A percentile compares a stretch with the other conserved stretches of the same genome.
These are phyloP conservation scores for Exserohilum turcica DNA, from an alignment of 2,329 filamentous ascomycete genomes.

Conservation along the genomic window DNA sequence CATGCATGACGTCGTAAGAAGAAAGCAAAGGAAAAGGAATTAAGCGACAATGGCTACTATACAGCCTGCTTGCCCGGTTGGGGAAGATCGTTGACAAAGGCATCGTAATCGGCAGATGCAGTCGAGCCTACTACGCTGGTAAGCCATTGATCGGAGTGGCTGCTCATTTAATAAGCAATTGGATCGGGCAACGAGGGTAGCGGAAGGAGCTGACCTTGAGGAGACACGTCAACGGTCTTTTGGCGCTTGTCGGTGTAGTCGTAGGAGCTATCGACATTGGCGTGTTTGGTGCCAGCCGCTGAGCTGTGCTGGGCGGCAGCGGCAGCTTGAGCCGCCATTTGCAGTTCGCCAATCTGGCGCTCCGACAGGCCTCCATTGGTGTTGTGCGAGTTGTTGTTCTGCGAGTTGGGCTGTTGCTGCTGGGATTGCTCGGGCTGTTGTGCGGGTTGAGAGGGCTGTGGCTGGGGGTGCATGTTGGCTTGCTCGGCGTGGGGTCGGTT, in stretches of 20 bases:
- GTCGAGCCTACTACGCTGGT: constrained; percentile 26
- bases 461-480: constrained; percentile 28
- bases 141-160: constrained; percentile 34
- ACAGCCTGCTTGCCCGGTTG: constrained; percentile 20
- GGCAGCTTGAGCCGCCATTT: constrained; percentile 47
- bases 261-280: constrained; percentile 39
- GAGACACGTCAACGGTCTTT: constrained; percentile 37
- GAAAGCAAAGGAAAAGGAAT: constrained; percentile 2
- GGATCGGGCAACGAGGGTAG: constrained; percentile 28
- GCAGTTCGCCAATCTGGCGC: constrained; percentile 40
- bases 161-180: constrained; percentile 42
- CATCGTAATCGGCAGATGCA: constrained; percentile 22
- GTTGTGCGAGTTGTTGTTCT: constrained; percentile 29
- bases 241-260: constrained; percentile 45
- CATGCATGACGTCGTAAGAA: constrained; percentile 28
- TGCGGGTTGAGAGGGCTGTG: constrained; percentile 23
- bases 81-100: constrained; percentile 28
- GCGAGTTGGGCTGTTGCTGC: constrained; percentile 25
- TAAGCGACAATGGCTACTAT: constrained; percentile 8
- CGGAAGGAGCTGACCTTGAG: constrained; percentile 42
- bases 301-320: constrained; percentile 42
- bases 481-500: constrained; percentile 55
- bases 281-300: constrained; percentile 40
- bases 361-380: constrained; percentile 46
- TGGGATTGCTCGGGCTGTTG: constrained; percentile 29